Evolutionary conservation across 2,329 filamentous ascomycete genomes (phyloP).

Genomic region (Chaetothyriales sp.): DNA sequence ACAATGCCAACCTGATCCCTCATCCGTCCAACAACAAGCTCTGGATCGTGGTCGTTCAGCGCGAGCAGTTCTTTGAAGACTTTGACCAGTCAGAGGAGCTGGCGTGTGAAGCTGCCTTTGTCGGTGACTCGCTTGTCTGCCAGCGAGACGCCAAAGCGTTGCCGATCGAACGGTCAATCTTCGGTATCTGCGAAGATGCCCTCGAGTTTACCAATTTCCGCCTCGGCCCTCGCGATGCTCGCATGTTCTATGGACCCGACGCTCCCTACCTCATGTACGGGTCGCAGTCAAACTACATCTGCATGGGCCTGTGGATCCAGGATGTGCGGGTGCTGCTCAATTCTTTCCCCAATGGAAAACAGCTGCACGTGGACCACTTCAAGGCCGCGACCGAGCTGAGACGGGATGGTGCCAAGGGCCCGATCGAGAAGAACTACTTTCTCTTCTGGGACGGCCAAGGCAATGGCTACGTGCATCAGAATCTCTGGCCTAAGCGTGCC

Average conservation of each 20-base stretch:
- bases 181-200: conserved; percentile 32
- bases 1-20: conserved; percentile 44
- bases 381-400: conserved; percentile 31
- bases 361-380: not conserved
- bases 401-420: conserved; percentile 30
- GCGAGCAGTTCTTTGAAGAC: conserved; percentile 21
- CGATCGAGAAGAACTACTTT: conserved; percentile 48
- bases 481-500: conserved; percentile 34
- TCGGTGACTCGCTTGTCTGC: conserved; percentile 1
- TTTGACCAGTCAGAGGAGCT: conserved; percentile 24
- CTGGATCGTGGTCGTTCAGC: conserved; percentile 39
- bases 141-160: not conserved
- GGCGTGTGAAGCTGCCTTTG: conserved; percentile 37
- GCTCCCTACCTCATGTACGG: conserved; percentile 39
- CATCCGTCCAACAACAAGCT: conserved; percentile 34
- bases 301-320: conserved; percentile 43
- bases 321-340: conserved; percentile 38
- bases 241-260: conserved; percentile 41
- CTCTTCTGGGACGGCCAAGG: conserved; percentile 41
- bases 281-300: conserved; percentile 39
- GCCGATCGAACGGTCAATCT: conserved; percentile 29
- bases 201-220: conserved; percentile 19
- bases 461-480: conserved; percentile 38
- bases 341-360: conserved; percentile 22
- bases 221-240: conserved; percentile 42